Evolutionary conservation across 2,329 filamentous ascomycete species (phyloP).

Genomic region (Hypoxylon sp.): DNA sequence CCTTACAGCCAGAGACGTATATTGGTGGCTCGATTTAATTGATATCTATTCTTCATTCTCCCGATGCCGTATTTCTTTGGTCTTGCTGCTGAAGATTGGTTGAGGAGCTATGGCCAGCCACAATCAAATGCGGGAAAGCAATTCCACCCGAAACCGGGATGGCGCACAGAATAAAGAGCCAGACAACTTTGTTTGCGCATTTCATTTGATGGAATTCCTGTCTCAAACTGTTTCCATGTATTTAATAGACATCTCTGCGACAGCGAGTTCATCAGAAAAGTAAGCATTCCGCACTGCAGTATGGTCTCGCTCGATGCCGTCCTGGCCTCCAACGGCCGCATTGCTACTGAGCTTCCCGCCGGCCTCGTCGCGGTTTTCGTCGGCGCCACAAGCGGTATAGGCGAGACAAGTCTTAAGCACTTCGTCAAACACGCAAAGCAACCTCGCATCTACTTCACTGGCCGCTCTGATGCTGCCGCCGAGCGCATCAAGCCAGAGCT

Average conservation of each 20-base stretch:
- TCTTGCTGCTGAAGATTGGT: background rate
- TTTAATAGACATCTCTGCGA: background rate
- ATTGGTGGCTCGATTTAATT: too few relatives aligned
- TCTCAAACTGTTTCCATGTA: background rate
- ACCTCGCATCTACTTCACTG: conserved; percentile 66
- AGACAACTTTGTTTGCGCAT: background rate
- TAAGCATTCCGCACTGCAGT: background rate
- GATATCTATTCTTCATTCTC: background rate
- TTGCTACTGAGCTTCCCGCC: conserved; percentile 46
- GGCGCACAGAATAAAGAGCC: background rate
- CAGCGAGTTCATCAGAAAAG: background rate
- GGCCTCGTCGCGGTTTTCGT: conserved; percentile 64
- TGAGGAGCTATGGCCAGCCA: too few relatives aligned
- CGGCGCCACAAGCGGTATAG: conserved; percentile 69
- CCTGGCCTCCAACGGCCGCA: conserved; percentile 56
- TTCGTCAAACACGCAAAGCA: conserved; percentile 57
- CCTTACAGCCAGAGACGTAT: background rate
- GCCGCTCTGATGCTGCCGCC: conserved; percentile 57
- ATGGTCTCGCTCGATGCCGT: conserved; percentile 45
- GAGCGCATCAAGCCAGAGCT: conserved; percentile 59
- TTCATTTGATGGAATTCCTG: background rate
- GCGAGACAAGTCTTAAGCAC: conserved; percentile 61
- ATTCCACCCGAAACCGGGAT: background rate
- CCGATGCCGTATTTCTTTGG: background rate
- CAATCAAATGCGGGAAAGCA: background rate